phyloP scores from a whole-genome alignment of 2,329 filamentous ascomycete genomes.

The Alternaria brassicicola region DNA sequence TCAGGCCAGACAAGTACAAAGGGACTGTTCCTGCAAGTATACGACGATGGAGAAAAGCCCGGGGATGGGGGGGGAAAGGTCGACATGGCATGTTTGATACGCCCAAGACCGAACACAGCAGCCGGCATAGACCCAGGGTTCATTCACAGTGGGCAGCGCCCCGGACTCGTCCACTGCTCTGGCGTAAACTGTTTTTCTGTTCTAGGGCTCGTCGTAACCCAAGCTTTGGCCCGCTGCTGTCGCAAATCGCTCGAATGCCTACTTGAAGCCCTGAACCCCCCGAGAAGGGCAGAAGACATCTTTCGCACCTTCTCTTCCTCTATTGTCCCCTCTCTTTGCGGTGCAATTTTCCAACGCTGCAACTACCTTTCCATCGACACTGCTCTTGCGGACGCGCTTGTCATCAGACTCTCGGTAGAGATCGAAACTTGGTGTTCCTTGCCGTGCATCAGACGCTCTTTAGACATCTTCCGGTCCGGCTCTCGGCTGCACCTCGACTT shows the following conservation, averaged over 20 bases:
- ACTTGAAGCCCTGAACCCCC: conserved; percentile 30
- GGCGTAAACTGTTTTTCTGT: conserved; percentile 41
- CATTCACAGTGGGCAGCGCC: conserved; percentile 15
- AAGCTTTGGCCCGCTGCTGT: conserved; percentile 42
- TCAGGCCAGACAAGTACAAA: neutral
- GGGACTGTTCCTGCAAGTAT: neutral
- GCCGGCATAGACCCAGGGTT: conserved; percentile 20
- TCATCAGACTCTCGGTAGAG: conserved; percentile 39
- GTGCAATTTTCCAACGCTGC: conserved; percentile 23
- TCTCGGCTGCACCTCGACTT: conserved; percentile 36
- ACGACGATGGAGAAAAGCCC: neutral
- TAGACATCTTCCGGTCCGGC: conserved; percentile 21
- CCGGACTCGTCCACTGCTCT: conserved; percentile 28
- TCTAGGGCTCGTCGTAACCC: conserved; percentile 41
- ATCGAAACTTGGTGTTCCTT: conserved; percentile 37
- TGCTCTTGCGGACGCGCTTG: conserved; percentile 23
- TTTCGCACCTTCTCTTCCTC: conserved; percentile 29
- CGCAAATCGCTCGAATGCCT: conserved; percentile 42
- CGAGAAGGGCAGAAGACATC: conserved; percentile 23
- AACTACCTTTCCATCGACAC: conserved; percentile 34
- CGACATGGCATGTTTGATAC: conserved; percentile 17
- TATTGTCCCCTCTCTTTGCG: conserved; percentile 27
- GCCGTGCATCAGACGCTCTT: conserved; percentile 33
- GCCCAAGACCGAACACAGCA: conserved; percentile 13
- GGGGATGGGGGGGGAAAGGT: neutral